These are phyloP conservation scores for Pseudocercospora fuligena DNA, from an alignment of 2,329 filamentous ascomycete species.

Conservation along the genomic window DNA sequence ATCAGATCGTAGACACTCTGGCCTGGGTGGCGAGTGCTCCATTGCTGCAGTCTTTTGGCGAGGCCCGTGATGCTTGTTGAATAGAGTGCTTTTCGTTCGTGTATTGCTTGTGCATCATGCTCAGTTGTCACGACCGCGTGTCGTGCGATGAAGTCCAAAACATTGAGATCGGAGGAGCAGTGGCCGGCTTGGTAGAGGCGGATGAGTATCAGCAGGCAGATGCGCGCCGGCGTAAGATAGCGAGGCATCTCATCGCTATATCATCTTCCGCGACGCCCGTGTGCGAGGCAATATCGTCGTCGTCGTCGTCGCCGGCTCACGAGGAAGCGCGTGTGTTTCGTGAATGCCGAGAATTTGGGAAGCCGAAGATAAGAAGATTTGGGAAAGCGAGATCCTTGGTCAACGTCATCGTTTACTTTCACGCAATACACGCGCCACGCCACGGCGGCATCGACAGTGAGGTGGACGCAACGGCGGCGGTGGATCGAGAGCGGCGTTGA, in stretches of 20 bases:
- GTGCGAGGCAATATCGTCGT: not conserved
- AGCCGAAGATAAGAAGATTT: not conserved
- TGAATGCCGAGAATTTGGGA: no score
- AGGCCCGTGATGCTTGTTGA: slow-evolving; percentile 26
- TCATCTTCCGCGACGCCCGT: not conserved
- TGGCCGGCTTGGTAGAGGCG: slow-evolving; percentile 67
- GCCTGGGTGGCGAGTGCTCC: slow-evolving; percentile 63
- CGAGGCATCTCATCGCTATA: slow-evolving; percentile 64
- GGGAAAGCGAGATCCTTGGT: not conserved
- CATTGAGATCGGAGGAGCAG: slow-evolving; percentile 55
- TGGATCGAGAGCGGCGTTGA: not conserved
- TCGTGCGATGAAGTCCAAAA: slow-evolving; percentile 79
- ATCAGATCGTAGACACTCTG: slow-evolving; percentile 88
- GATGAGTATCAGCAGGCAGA: slow-evolving; percentile 79
- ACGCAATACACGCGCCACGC: not conserved
- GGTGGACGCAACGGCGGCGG: not conserved
- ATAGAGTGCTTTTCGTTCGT: slow-evolving; percentile 26
- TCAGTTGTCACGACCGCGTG: slow-evolving; percentile 54
- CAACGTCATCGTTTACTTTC: not conserved
- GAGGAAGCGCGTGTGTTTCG: not conserved
- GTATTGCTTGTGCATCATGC: slow-evolving; percentile 18
- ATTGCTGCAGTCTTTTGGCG: slow-evolving; percentile 25
- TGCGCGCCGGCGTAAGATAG: slow-evolving; percentile 86
- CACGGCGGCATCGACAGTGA: not conserved
- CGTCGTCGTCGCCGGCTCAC: not conserved